Evolutionary conservation across 2,329 filamentous ascomycete genomes (phyloP), one percentile per base, ranked within the genome.

Genomic region (Apiospora phragmitis): DNA sequence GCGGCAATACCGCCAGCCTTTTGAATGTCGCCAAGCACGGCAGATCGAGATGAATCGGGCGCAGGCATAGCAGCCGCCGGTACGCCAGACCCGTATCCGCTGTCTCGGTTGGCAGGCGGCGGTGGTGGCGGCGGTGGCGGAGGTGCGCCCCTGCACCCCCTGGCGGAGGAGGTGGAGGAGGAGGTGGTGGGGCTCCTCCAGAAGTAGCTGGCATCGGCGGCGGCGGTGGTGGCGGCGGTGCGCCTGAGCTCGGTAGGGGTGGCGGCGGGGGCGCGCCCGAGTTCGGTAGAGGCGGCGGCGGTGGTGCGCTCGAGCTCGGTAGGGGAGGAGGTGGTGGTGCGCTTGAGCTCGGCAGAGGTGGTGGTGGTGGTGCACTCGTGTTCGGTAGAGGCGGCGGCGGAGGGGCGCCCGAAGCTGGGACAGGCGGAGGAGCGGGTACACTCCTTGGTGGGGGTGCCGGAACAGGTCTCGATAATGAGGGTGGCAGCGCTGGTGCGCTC

Each of bases 21-120:
- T 73, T 93, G 91, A 73, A 96, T 96, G 77, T 92, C 89, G 62
- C 90, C 91, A 74, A 93, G 84, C 78, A 94, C 82, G 69, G 89
- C 92, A 73, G 85, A 85, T 75, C 88, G 91, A 71, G 82, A 81
- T 68, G 81, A 73, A 47, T 86, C 85, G 14, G 80, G 81, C 14
- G 80, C 72, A 4, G 86, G 83, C 18, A 85, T 74, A 3, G 81
- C 73, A 65, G 78, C 84, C 24, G 84, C 81, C 2, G 89, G 86
- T 1, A 84, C 84, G 35, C 88, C 85, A 2, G 89, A 87, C 4
- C 85, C 83, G 79, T 90, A 89, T 70, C 83, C 89, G 72, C 82
- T 90, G 82, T 86, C 90, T 83, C 81, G 86, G 80, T 83, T 89
- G 78, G 89, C 86, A 49, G 86, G 86, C 0, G 86, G 87, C 0